Evolutionary conservation across 148 eudicot genomes (phyloP).

Genomic region (Simmondsia chinensis): DNA sequence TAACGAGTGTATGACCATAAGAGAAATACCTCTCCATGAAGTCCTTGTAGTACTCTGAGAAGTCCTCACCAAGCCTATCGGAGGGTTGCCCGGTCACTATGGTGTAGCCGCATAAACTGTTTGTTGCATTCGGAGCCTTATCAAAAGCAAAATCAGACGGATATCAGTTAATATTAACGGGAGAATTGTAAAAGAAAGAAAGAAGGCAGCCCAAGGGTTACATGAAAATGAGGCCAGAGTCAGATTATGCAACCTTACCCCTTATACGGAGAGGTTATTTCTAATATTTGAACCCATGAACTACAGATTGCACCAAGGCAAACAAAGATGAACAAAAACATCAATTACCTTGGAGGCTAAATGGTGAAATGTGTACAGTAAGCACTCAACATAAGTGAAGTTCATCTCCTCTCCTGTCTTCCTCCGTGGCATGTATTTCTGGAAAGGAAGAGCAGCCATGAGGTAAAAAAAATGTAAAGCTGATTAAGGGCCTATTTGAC

Average conservation of each 20-base stretch:
- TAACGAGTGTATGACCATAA: background rate
- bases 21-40: slow-evolving; percentile 54
- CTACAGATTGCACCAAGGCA: no score
- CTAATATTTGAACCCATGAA: no score
- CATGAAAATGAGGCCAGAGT: no score
- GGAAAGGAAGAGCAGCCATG: slow-evolving; percentile 1
- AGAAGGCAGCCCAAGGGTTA: no score
- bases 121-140: slow-evolving; percentile 92
- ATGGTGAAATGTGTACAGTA: slow-evolving; percentile 81
- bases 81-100: slow-evolving; percentile 96
- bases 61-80: slow-evolving; percentile 96
- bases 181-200: slow-evolving; percentile 3
- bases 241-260: no score
- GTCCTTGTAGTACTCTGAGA: slow-evolving; percentile 69
- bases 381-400: slow-evolving; percentile 78
- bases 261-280: no score
- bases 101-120: slow-evolving; percentile 86
- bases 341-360: slow-evolving; percentile 69
- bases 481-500: no score
- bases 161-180: slow-evolving; percentile 2
- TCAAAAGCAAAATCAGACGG: slow-evolving; percentile 8
- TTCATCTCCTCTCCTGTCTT: slow-evolving; percentile 80
- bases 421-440: slow-evolving; percentile 85
- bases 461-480: background rate
- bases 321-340: slow-evolving; percentile 4